These are phyloP conservation scores for Fusarium globosum DNA, from an alignment of 2,329 filamentous ascomycete genomes.

Conservation along the genomic window DNA sequence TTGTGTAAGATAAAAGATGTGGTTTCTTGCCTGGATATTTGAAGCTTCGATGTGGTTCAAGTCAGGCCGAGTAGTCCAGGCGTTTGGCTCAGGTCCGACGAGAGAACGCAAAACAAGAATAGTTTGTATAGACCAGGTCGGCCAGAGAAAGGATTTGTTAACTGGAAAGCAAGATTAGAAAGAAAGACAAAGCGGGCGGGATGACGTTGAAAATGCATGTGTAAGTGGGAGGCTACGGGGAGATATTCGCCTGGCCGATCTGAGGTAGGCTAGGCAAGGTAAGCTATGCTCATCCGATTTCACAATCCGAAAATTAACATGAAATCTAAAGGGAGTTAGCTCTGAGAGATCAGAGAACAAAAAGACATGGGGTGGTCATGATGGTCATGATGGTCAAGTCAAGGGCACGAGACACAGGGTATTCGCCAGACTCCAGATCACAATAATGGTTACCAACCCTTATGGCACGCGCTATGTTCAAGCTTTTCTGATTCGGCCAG, in stretches of 20 bases:
- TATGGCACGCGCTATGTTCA: slow-evolving; percentile 2
- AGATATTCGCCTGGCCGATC: not conserved
- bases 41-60: not conserved
- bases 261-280: slow-evolving; percentile 1
- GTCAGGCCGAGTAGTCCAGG: slow-evolving; percentile 3
- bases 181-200: not conserved
- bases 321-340: not conserved
- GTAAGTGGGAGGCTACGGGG: slow-evolving; percentile 8
- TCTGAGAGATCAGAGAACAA: not conserved
- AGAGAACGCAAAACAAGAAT: not conserved
- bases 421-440: slow-evolving; percentile 1
- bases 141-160: not conserved
- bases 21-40: not conserved
- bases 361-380: not conserved
- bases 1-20: not conserved
- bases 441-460: slow-evolving; percentile 6
- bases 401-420: slow-evolving; percentile 5
- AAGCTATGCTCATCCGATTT: not conserved
- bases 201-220: slow-evolving; percentile 2
- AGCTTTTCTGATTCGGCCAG: slow-evolving; percentile 14
- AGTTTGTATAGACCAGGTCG: not conserved
- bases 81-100: not conserved
- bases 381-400: not conserved
- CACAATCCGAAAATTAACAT: not conserved
- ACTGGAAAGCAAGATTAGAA: not conserved